Base-by-base conservation (phyloP, 352 stramenopile species). In the Pythium oligandrum region DNA sequence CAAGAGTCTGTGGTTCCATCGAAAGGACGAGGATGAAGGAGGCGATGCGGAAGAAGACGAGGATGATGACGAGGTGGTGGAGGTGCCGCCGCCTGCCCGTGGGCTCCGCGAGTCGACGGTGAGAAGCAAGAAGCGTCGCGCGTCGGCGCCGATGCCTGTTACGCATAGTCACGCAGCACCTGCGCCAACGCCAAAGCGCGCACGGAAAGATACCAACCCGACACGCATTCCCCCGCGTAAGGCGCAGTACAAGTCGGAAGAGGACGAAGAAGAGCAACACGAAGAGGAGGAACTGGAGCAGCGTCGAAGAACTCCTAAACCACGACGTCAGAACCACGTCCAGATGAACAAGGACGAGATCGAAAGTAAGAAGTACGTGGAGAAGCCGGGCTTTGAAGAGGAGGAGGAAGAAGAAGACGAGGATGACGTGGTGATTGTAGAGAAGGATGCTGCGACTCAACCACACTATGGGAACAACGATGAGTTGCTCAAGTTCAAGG, bases 1-100 rank as follows among this genome's bases (percentile, higher is more conserved):
- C 30, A 79, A 82, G 55, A 66, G 75, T n/a, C 32, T 88, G 6
- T 90, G 75, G 75, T 77, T 88, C 62, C 63, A 74, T 44, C 53
- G 50, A 26, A 11, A 56, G 17, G 52, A 46, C 2, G 47, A 64
- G 4, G 47, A 61, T 4, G 50, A 64, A 31, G 33, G 47, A 40
- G 31, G 39, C 17, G 50, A 44, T 17, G 66, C 61, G 5, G 59
- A 65, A 1, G 55, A 71, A 6, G 45, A 64, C 1, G 57, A 59
- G 3, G 51, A 46, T 26, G 51, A 64, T 0, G 45, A 58, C 6
- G 51, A 59, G 1, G 31, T 59, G 2, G 40, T 44, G 10, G 40
- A 51, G 30, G 6, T 52, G 8, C 17, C 44, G 11, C 37, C 31
- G 0, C 42, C 44, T 33, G 12, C 44, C 4, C 10, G 47, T 11